Evolutionary conservation across 2,329 filamentous ascomycete genomes (phyloP).

Genomic region (Metarhizium robertsii): DNA sequence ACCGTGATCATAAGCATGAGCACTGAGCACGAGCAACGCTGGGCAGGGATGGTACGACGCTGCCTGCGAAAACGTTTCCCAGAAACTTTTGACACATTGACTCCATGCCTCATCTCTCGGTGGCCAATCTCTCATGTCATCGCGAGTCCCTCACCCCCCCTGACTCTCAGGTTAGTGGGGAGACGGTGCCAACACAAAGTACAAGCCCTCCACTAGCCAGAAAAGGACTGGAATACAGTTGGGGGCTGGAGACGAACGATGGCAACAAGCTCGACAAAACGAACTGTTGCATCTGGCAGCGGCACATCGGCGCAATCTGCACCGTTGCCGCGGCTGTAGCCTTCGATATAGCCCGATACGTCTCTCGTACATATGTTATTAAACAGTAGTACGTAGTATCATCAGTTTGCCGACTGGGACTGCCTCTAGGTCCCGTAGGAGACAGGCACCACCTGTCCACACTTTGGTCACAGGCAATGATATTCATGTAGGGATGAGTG

Average conservation of each 20-base stretch:
- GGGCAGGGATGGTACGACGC: conserved; percentile 9
- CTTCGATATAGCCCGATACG: not conserved
- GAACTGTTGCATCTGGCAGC: conserved; percentile 6
- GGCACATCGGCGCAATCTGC: not conserved
- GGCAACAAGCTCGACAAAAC: conserved; percentile 1
- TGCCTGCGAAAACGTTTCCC: conserved; percentile 7
- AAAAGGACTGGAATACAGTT: not conserved
- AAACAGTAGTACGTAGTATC: no score
- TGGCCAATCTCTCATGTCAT: conserved; percentile 4
- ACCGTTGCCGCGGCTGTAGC: not conserved
- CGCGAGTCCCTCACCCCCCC: conserved; percentile 5
- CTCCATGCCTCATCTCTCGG: conserved; percentile 2
- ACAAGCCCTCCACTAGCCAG: not conserved
- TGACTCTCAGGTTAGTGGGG: conserved; percentile 3
- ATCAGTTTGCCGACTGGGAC: not conserved
- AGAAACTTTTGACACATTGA: conserved; percentile 7
- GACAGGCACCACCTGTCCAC: no score
- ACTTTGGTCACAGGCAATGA: not conserved
- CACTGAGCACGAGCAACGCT: not conserved
- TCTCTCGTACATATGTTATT: not conserved
- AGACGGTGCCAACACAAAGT: conserved; percentile 3
- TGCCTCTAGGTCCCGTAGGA: not conserved
- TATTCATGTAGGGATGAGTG: not conserved
- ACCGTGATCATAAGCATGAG: not conserved
- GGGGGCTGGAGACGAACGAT: conserved; percentile 2